Evolutionary conservation across 2,329 filamentous ascomycete genomes (phyloP), one percentile per base, ranked within the genome.

Genomic region (Colletotrichum destructivum): DNA sequence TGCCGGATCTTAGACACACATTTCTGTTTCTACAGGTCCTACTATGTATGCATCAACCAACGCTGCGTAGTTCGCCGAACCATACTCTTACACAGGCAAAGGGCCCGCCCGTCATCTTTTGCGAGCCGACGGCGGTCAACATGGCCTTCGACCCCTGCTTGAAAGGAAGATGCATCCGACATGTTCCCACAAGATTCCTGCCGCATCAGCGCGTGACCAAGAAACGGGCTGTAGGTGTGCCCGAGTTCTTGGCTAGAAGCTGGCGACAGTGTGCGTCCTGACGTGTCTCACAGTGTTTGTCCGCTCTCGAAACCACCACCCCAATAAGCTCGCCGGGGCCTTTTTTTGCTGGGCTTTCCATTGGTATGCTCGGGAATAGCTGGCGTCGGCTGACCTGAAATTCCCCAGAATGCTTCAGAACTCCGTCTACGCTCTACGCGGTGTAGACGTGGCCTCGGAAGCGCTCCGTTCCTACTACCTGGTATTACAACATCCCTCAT

Each of bases 241-340:
- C 66, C 66, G 18, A 72, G 6, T 46, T 13, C 69, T 69, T 54
- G 64, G 64, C 65, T 18, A 46, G 46, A 42, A 46, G 35, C 31
- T 23, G 16, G 55, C n/a, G 46, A 63, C 65, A 71, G 69, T 71
- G 65, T 40, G 38, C 47, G 52, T 52, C 35, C 54, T 9, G 11
- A 21, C 3, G 15, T 40, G 23, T 62, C 59, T 62, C 46, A 71
- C 69, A 68, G 64, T 71, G 69, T 71, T 71, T 71, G 64, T 21
- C 59, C 26, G 42, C n/a, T 51, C 38, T 57, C n/a, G 13, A 42
- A 18, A 23, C 55, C 55, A 57, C 55, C 13, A 56, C 5, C 54
- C 21, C n/a, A 23, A 7, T 35, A 38, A 56, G 54, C 54, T 56
- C 31, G n/a, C 54, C 8, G 52, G 31, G 11, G 31, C 31, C 8